phyloP scores from a whole-genome alignment of 495 filamentous ascomycete species.

The Hypoxylon cercidicola region DNA sequence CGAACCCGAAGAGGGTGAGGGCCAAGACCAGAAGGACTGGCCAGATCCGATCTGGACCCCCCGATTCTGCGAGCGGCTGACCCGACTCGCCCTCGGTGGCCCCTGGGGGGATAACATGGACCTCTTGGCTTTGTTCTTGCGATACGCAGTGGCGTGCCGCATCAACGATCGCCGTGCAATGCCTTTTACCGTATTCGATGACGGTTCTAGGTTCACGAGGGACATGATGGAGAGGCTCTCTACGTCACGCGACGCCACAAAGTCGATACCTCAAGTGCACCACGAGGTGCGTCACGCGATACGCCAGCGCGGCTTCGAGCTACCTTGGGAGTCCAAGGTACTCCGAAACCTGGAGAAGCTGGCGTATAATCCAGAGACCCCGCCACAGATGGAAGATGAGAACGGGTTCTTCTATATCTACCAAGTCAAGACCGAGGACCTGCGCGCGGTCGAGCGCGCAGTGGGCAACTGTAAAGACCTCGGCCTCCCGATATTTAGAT shows the following conservation, averaged over 20 bases:
- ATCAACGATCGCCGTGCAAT: neutral
- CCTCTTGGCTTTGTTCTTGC: neutral
- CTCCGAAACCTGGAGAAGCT: neutral
- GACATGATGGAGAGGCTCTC: neutral
- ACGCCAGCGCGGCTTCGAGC: too few relatives aligned
- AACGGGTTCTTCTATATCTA: neutral
- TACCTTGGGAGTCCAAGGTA: neutral
- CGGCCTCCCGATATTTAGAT: neutral
- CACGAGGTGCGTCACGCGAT: neutral
- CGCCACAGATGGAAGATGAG: neutral
- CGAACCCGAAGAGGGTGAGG: too few relatives aligned
- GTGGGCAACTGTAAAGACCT: neutral
- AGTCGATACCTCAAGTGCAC: neutral
- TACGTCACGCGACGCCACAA: neutral
- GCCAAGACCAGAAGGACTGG: neutral
- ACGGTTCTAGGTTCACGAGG: too few relatives aligned
- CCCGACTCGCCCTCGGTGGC: neutral
- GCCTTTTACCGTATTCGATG: neutral
- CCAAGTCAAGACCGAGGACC: neutral
- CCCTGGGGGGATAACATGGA: neutral
- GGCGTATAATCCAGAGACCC: neutral
- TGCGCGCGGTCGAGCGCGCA: neutral
- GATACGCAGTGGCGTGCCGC: constrained; percentile 5
- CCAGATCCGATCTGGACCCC: neutral
- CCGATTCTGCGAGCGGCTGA: neutral